Base-by-base conservation (phyloP, 176 grass and related monocot genomes). In the Tillandsia fasciculata region DNA sequence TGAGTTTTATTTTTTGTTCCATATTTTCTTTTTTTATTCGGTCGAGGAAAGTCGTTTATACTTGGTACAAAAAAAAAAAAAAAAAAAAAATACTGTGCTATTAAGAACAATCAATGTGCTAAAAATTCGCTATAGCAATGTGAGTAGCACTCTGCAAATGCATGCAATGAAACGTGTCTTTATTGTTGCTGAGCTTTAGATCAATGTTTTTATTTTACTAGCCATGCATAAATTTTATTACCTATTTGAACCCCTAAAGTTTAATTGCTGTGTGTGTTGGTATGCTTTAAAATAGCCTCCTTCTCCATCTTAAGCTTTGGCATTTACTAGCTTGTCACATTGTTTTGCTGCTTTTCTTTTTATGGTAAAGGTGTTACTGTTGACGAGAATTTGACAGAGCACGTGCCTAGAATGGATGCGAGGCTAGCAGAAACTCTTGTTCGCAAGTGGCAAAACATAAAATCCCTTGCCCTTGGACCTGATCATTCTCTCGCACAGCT, bases 381-480 rank as follows among this genome's bases (percentile, higher is more conserved):
- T 52, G 74, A 87, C 70, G 84, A 85, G 73, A 74, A 80, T 27
- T 72, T 50, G 18, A 20, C 68, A 2, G 68, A 73, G 33, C 81
- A 80, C 53, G 65, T 90, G 58, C 79, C 85, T 73, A 85, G 75
- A 75, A 99, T 99, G 89, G 94, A 93, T 72, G 89, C 64, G 9
- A 90, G 79, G 49, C 69, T 93, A 51, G 94, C 89, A 70, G 89
- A 90, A 85, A 82, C 74, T 69, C 33, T 90, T 63, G 79, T 99
- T 51, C 82, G 63, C 51, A 99, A 90, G 64, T 99, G 94, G 94
- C 94, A 99, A 75, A 87, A 72, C 52, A 84, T 84, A 59, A 99
- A 99, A 90, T 86, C 89, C 65, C 81, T 78, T 69, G 86, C 94
- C 14, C 70, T 99, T 76, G 94, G 94, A 18, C 29, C 82, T 64